Base-by-base conservation (phyloP, 441 rosid genomes). In the Metrosideros polymorpha region DNA sequence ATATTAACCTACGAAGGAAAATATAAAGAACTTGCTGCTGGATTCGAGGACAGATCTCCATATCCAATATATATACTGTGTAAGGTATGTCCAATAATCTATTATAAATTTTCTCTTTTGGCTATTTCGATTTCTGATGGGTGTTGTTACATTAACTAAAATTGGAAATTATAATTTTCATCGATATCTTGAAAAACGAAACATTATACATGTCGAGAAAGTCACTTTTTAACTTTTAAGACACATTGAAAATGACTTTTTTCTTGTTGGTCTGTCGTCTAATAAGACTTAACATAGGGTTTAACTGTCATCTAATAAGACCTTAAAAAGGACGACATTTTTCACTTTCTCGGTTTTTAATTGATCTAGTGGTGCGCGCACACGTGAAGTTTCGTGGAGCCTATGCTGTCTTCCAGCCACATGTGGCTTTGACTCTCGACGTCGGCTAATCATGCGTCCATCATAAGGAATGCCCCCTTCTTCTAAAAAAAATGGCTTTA, bases 31-130 rank as follows among this genome's bases (percentile, higher is more conserved):
- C 66, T 66, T 83, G 89, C 45, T 57, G 24, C 55, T 61, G 25
- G 83, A 22, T 86, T 85, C 79, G 61, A 77, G 49, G 89, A 84
- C 89, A 85, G 30, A 86, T 86, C 88, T 87, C 86, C 88, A 49
- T 85, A 88, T 87, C 77, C 2, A 86, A 84, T 86, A 56, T 86
- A 82, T 55, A 32, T 75, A 15, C 12, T 1, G 17, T 17, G 0
- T 13, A 8, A 84, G n/a, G n/a, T 10, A 71, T 71, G 17, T 2
- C 4, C 13, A 6, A 22, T 71, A 39, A 5, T 71, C 14, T 22
- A 35, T 39, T 12, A 7, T 32, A 71, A 39, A 6, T 10, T 71
- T 66, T 35, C 22, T 35, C 14, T 0, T 35, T 6, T 35, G 4
- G 9, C 25, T 32, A 18, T 66, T 35, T 66, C 45, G 24, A 66